Evolutionary conservation across 83 land plant genomes (phyloP).

Genomic region (Isoetes engelmannii): DNA sequence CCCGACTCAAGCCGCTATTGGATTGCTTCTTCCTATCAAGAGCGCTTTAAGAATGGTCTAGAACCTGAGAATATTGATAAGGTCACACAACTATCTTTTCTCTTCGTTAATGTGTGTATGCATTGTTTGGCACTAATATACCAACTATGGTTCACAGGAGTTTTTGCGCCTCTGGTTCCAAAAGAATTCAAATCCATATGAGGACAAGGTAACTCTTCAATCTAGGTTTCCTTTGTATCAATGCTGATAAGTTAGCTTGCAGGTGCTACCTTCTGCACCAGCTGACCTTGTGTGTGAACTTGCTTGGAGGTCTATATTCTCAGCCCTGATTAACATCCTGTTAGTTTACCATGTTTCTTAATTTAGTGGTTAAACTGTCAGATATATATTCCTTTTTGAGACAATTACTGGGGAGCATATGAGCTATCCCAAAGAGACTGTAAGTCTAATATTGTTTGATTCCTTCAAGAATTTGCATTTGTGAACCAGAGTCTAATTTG

Average conservation of each 20-base stretch:
- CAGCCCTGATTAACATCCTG: not conserved
- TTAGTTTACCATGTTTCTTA: not conserved
- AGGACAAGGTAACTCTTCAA: constrained; percentile 55
- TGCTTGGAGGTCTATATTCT: constrained; percentile 64
- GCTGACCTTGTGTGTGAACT: constrained; percentile 79
- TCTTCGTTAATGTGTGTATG: not conserved
- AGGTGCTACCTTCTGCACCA: constrained; percentile 91
- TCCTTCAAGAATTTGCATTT: not conserved
- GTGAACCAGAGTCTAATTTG: not conserved
- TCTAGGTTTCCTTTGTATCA: not conserved
- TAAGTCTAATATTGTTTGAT: not conserved
- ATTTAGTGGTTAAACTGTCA: not conserved
- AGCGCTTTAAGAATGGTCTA: constrained; percentile 52
- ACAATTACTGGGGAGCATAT: not conserved
- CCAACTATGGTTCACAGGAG: constrained; percentile 43
- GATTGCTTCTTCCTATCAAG: constrained; percentile 76
- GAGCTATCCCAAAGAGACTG: not conserved
- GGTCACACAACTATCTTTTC: constrained; percentile 31
- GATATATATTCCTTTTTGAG: not conserved
- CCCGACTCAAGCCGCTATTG: constrained; percentile 99
- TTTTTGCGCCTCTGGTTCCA: constrained; percentile 95
- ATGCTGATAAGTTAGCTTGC: not conserved
- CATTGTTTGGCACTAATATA: not conserved
- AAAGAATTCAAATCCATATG: constrained; percentile 82
- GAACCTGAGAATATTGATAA: constrained; percentile 98